phyloP scores from a whole-genome alignment of 2,329 filamentous ascomycete genomes.

The Ciborinia camelliae region DNA sequence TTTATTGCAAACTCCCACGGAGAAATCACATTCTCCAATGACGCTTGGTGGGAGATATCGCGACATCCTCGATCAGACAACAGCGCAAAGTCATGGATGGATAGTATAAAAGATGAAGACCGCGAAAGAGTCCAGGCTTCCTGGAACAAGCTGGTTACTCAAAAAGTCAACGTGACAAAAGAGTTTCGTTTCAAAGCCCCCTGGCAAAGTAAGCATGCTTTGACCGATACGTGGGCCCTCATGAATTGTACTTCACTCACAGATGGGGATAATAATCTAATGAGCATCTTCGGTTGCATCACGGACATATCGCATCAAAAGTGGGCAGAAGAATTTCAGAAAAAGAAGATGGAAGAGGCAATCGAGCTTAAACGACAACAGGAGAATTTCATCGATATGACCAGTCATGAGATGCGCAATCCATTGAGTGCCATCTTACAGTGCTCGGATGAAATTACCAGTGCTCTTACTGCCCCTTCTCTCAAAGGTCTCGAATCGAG shows the following conservation, averaged over 20 bases:
- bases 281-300: conserved; percentile 75
- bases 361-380: conserved; percentile 64
- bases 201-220: conserved; percentile 58
- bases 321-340: conserved; percentile 54
- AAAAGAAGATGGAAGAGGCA: conserved; percentile 46
- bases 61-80: conserved; percentile 58
- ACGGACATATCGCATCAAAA: conserved; percentile 86
- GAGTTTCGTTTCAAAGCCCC: conserved; percentile 73
- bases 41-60: conserved; percentile 70
- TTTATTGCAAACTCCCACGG: conserved; percentile 75
- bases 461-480: conserved; percentile 10
- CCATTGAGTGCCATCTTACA: conserved; percentile 71
- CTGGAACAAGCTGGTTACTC: conserved; percentile 60
- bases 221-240: conserved; percentile 70
- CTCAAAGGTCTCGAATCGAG: not conserved
- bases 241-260: conserved; percentile 75
- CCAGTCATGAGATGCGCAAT: conserved; percentile 70
- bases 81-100: conserved; percentile 66
- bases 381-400: conserved; percentile 78
- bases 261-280: conserved; percentile 59
- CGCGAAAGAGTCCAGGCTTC: conserved; percentile 53
- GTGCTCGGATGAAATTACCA: conserved; percentile 56
- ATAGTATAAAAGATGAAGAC: conserved; percentile 67
- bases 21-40: conserved; percentile 74
- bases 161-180: conserved; percentile 62